Evolutionary conservation across 495 filamentous ascomycete species (phyloP).

Genomic region (Penicillium cataractarum): DNA sequence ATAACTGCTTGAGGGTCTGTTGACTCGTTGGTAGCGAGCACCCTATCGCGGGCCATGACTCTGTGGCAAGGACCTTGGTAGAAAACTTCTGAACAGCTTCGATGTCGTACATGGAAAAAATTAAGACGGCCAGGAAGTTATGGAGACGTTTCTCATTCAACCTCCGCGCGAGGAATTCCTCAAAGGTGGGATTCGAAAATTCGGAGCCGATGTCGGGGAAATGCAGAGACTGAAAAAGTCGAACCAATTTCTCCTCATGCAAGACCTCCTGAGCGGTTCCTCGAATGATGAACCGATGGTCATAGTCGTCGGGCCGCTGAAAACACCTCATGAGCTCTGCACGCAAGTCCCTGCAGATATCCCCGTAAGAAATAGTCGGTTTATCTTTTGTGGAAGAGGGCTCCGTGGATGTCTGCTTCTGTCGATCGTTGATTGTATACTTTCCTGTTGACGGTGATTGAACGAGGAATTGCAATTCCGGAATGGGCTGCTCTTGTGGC

Average conservation of each 20-base stretch:
- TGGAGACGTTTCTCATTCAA: neutral
- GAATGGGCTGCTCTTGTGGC: too few relatives aligned
- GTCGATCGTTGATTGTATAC: too few relatives aligned
- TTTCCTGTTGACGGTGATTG: too few relatives aligned
- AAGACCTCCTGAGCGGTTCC: neutral
- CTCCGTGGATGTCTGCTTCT: too few relatives aligned
- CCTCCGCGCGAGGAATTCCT: neutral
- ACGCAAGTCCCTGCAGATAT: neutral
- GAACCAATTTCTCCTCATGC: neutral
- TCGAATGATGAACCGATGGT: neutral
- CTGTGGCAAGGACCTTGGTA: neutral
- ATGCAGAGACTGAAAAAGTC: neutral
- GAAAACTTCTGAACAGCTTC: neutral
- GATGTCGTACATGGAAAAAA: neutral
- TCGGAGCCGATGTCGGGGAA: neutral
- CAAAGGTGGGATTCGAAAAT: neutral
- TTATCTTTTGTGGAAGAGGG: too few relatives aligned
- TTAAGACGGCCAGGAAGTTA: neutral
- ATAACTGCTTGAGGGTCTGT: neutral
- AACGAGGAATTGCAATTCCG: too few relatives aligned
- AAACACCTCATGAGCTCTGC: neutral
- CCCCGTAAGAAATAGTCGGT: neutral
- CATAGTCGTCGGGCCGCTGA: neutral
- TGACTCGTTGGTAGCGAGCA: neutral
- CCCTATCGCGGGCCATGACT: neutral